Evolutionary conservation across 805 yeast genomes (phyloP), one percentile per base, ranked within the genome.

Genomic region (Kazachstania psychrophila): DNA sequence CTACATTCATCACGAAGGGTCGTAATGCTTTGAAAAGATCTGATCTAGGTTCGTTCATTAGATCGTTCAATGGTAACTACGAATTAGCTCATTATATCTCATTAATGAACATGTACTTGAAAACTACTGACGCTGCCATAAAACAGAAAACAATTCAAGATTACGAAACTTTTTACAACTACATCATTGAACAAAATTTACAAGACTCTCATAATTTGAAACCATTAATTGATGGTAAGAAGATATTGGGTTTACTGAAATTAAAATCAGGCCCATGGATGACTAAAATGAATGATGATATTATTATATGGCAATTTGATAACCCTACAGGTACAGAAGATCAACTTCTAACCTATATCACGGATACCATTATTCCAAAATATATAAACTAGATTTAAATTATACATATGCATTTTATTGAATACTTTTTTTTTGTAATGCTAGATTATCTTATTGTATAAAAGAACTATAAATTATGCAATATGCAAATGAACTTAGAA

Each of bases 191-290:
- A 4, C 39, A 49, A 38, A 38, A 48, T 7, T 39, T 58, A 27
- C 41, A 51, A 31, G 34, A 47, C 22, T 46, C 48, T 19, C 51
- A 73, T 49, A 53, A 49, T 0, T 41, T 80, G 39, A 81, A 75
- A 49, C 83, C 89, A 2, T 45, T 84, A 6, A 58, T 88, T 10
- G 86, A 84, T 56, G 94, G 98, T 12, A 85, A 82, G 47, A 71
- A 73, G 31, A 57, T 89, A 31, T 62, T 71, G 35, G 59, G 64
- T 29, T 57, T 65, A 15, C 57, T 82, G 20, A 60, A 67, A 16
- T 63, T 65, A 38, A 81, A 79, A 51, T 84, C 89, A 0, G 98
- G 98, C 0, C 87, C 88, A 5, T 87, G 96, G 96, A 67, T 89
- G 70, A 66, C 73, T 7, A 59, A 58, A 7, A 59, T 77, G 7